Percentiles rank a stretch among this genome's conserved stretches.
Evolutionary conservation across 345 rosid species (phyloP).

Genomic region (Eucalyptus tenuipes): DNA sequence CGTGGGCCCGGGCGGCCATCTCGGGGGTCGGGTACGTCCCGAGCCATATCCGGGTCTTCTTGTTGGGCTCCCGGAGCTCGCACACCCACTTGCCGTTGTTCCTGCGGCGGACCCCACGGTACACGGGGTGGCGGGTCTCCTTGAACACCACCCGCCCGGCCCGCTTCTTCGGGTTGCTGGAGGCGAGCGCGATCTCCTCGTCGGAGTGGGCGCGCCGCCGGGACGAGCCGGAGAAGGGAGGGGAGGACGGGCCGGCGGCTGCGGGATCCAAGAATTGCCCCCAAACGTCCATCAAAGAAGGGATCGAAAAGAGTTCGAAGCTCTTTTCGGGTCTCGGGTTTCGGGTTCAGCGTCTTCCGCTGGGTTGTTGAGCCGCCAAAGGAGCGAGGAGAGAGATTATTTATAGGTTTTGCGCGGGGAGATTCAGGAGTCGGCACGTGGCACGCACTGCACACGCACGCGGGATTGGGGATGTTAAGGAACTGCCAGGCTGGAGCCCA

Average conservation of each 20-base stretch:
- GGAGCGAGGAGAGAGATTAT: background rate
- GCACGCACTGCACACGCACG: background rate
- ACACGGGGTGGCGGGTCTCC: slow-evolving; percentile 52
- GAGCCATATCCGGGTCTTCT: slow-evolving; percentile 34
- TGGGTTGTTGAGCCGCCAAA: background rate
- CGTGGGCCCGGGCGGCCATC: slow-evolving; percentile 45
- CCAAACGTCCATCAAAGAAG: background rate
- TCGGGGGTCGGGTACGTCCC: slow-evolving; percentile 36
- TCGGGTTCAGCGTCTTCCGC: background rate
- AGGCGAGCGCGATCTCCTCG: slow-evolving; percentile 26
- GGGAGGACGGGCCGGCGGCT: background rate
- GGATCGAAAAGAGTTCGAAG: background rate
- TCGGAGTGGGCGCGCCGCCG: slow-evolving; percentile 2
- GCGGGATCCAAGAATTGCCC: background rate
- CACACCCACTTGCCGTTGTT: slow-evolving; percentile 49
- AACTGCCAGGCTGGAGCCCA: background rate
- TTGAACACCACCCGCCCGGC: slow-evolving; percentile 48
- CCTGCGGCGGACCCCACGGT: slow-evolving; percentile 34
- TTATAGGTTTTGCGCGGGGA: background rate
- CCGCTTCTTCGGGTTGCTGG: slow-evolving; percentile 51
- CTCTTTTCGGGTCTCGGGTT: background rate
- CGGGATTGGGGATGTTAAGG: background rate
- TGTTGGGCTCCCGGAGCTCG: slow-evolving; percentile 31
- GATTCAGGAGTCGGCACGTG: background rate
- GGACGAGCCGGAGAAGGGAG: background rate